Percentiles rank a stretch among this genome's conserved stretches.
Conservation (phyloP, 306 rosid genomes). For the Prunus fruticosa region DNA sequence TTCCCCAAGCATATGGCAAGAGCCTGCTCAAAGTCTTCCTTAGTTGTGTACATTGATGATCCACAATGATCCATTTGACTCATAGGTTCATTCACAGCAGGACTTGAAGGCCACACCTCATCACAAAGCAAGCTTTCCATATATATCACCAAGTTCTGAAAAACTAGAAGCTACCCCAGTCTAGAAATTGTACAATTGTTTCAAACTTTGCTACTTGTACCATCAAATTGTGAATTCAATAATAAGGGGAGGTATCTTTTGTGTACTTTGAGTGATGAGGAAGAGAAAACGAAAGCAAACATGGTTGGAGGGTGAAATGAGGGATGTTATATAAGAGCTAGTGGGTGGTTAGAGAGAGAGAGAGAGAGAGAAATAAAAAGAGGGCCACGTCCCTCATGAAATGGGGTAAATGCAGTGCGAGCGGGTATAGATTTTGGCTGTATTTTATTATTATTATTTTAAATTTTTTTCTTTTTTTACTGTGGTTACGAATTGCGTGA, state of each 20-base stretch:
- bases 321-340: neutral
- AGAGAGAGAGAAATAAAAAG: constrained; percentile 28
- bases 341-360: neutral
- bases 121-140: constrained; percentile 48
- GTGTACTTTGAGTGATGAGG: neutral
- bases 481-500: constrained; percentile 42
- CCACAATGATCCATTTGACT: neutral
- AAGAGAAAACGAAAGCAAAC: neutral
- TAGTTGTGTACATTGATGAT: neutral
- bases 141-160: neutral
- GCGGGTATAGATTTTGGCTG: neutral
- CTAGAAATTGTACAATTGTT: neutral
- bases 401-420: constrained; percentile 40
- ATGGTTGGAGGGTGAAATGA: neutral
- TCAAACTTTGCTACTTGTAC: no score
- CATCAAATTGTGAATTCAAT: neutral
- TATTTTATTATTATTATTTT: neutral
- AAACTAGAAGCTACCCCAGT: neutral
- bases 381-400: constrained; percentile 53
- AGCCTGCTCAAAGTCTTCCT: constrained; percentile 33
- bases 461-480: neutral
- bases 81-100: neutral
- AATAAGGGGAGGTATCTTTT: neutral
- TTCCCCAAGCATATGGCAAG: constrained; percentile 31
- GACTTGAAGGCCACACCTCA: constrained; percentile 43